These are phyloP conservation scores for Parachaetomium inaequale DNA, from an alignment of 495 filamentous ascomycete species.

Conservation along the genomic window DNA sequence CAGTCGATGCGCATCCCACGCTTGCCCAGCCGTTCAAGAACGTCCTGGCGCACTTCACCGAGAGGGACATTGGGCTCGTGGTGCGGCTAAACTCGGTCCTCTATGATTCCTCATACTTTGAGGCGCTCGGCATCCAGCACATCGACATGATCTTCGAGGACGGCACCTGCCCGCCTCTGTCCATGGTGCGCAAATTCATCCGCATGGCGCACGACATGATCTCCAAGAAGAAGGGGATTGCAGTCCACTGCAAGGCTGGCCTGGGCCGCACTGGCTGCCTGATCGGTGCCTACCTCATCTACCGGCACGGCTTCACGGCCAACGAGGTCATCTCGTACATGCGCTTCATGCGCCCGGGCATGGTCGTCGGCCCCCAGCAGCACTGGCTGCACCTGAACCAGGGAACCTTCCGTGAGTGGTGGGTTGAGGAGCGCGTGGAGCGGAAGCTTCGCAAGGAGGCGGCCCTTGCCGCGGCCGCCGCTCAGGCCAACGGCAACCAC, in stretches of 20 bases:
- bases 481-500: constrained; percentile 37
- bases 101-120: constrained; percentile 93
- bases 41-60: constrained; percentile 80
- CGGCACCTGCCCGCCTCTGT: constrained; percentile 86
- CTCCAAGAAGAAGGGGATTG: constrained; percentile 81
- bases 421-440: constrained; percentile 84
- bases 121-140: constrained; percentile 88
- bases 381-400: constrained; percentile 99
- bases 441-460: constrained; percentile 47
- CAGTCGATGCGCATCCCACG: constrained; percentile 57
- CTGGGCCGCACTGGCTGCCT: constrained; percentile 92
- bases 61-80: constrained; percentile 83
- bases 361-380: constrained; percentile 99
- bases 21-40: constrained; percentile 90
- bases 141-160: constrained; percentile 99
- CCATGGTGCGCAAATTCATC: constrained; percentile 86
- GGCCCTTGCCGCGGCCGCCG: constrained; percentile 51
- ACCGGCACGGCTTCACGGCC: constrained; percentile 95
- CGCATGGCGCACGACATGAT: constrained; percentile 93
- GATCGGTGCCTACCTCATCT: constrained; percentile 96
- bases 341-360: constrained; percentile 98
- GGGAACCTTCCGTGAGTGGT: constrained; percentile 94
- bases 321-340: constrained; percentile 98
- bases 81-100: constrained; percentile 94
- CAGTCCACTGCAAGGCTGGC: constrained; percentile 97